Evolutionary conservation across 805 yeast genomes (phyloP), one percentile per base, ranked within the genome.

Genomic region (Tetrapisispora nanseiensis): DNA sequence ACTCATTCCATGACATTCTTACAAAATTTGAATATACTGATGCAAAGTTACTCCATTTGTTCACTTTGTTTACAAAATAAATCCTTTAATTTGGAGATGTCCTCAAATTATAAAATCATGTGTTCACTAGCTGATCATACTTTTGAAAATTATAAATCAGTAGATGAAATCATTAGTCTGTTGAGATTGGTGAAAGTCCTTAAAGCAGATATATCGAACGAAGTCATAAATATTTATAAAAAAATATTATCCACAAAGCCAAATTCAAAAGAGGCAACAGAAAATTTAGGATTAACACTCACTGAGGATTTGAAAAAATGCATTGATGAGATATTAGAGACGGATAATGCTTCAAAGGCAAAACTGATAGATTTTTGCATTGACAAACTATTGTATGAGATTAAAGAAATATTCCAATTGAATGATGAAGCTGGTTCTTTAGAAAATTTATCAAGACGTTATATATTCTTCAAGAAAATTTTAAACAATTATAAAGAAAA

Each of bases 361-460:
- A 76, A 79, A 52, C 68, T 90, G 37, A 62, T 78, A 8, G 75
- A 71, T 37, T 86, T 94, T 90, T 85, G 82, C 59, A 74, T 83
- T 46, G 75, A 74, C 43, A 69, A 69, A 24, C 78, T 82, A 47
- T 67, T 92, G 41, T 74, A 74, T 52, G 97, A 90, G 53, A 77
- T 90, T 34, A 72, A 72, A 28, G 66, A 76, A 19, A 86, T 92
- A 10, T 92, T 92, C 63, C 74, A 77, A 41, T 70, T 79, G 9
- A 71, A 78, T 12, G 97, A 87, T 52, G 98, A 92, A 62, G 98
- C 98, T 0, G 97, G 97, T 1, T 82, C 94, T 5, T 65, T 92
- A 46, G 98, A 92, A 45, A 92, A 92, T 61, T 63, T 92, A 40
- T 72, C 77, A 24, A 68, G 97, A 50, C 68, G 98, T 38, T 92